These are phyloP conservation scores for Aspergillus avenaceus DNA, from an alignment of 495 filamentous ascomycete genomes.

Conservation along the genomic window DNA sequence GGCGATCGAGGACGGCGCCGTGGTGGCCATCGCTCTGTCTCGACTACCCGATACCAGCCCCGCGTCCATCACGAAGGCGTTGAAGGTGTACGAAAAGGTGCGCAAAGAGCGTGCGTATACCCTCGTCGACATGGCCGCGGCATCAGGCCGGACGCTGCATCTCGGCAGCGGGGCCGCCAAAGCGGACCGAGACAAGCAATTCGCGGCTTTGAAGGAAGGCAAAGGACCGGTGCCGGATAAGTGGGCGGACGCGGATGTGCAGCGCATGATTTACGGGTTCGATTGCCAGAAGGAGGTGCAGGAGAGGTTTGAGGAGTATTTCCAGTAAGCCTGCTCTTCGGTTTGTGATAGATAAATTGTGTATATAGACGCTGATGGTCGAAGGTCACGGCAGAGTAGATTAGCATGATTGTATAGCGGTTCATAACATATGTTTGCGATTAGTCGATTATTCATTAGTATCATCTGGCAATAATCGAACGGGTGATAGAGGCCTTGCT, in stretches of 20 bases:
- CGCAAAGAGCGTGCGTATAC: constrained; percentile 66
- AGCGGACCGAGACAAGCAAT: constrained; percentile 70
- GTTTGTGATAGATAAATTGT: background rate
- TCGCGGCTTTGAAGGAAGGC: constrained; percentile 56
- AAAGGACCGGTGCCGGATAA: constrained; percentile 65
- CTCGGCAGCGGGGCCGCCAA: constrained; percentile 71
- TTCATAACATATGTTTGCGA: too few species aligned
- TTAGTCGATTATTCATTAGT: too few species aligned
- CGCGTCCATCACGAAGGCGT: constrained; percentile 56
- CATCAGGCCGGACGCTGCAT: constrained; percentile 63
- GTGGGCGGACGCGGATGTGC: constrained; percentile 77
- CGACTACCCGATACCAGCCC: constrained; percentile 49
- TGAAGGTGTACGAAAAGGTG: constrained; percentile 68
- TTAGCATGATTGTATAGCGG: too few species aligned
- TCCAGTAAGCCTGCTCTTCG: constrained; percentile 28
- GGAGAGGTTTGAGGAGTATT: constrained; percentile 59
- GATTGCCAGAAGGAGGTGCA: constrained; percentile 60
- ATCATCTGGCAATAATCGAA: too few species aligned
- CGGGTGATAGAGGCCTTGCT: background rate
- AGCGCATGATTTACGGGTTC: constrained; percentile 70
- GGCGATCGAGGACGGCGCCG: constrained; percentile 76
- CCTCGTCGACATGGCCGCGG: constrained; percentile 68
- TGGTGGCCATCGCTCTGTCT: constrained; percentile 62
- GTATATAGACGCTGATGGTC: constrained; percentile 6
- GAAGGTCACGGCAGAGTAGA: constrained; percentile 2